These are phyloP conservation scores for Aspergillus nidulans DNA, from an alignment of 495 filamentous ascomycete genomes.

Conservation along the genomic window DNA sequence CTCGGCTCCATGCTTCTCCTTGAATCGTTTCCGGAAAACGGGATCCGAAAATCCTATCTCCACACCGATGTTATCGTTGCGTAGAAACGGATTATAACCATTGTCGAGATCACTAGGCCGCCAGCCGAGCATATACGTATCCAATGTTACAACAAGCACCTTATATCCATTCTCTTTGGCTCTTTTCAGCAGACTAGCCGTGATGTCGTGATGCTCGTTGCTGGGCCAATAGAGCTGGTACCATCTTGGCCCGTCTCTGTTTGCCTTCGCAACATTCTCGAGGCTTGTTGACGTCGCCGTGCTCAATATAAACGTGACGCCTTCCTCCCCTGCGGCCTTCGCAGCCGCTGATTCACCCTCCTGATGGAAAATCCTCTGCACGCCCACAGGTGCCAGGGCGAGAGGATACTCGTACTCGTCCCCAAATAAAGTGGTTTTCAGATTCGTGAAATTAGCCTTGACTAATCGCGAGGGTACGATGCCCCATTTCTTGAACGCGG, in stretches of 20 bases:
- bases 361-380: slow-evolving; percentile 48
- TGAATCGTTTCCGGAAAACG: slow-evolving; percentile 48
- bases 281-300: slow-evolving; percentile 40
- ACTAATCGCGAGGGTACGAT: slow-evolving; percentile 32
- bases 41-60: slow-evolving; percentile 52
- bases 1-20: slow-evolving; percentile 27
- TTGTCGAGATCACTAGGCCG: slow-evolving; percentile 54
- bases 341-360: slow-evolving; percentile 43
- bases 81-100: slow-evolving; percentile 49
- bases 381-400: slow-evolving; percentile 50
- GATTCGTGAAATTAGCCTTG: slow-evolving; percentile 11
- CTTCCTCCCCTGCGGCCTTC: slow-evolving; percentile 32
- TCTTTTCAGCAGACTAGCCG: slow-evolving; percentile 45
- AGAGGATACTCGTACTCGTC: slow-evolving; percentile 34
- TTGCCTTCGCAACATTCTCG: slow-evolving; percentile 41
- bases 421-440: slow-evolving; percentile 20
- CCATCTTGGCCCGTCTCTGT: slow-evolving; percentile 36
- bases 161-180: slow-evolving; percentile 50
- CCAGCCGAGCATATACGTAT: slow-evolving; percentile 57
- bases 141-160: slow-evolving; percentile 58
- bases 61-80: slow-evolving; percentile 33
- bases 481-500: slow-evolving; percentile 37
- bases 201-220: slow-evolving; percentile 43
- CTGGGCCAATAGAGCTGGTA: slow-evolving; percentile 64
- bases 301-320: slow-evolving; percentile 49